Percentiles rank a stretch among this genome's conserved stretches.
Evolutionary conservation across 2,329 filamentous ascomycete genomes (phyloP).

Genomic region (Fusarium sp.): DNA sequence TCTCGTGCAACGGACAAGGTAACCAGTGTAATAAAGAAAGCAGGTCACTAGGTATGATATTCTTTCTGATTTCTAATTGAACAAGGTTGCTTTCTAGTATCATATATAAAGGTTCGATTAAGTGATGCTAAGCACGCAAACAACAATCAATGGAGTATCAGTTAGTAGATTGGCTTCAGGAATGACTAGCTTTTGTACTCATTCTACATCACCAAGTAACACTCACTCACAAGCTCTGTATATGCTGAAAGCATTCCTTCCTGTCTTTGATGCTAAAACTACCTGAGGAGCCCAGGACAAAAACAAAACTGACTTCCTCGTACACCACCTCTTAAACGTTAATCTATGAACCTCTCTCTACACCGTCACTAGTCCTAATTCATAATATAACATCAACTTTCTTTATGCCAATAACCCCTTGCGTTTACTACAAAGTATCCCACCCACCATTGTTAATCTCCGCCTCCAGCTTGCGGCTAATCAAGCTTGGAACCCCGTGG

Average conservation of each 20-base stretch:
- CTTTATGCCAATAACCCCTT: constrained; percentile 7
- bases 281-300: not conserved
- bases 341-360: constrained; percentile 3
- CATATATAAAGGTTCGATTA: no score
- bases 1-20: not conserved
- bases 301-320: constrained; percentile 4
- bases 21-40: not conserved
- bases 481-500: constrained; percentile 88
- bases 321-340: constrained; percentile 14
- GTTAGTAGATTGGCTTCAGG: no score
- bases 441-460: constrained; percentile 98
- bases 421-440: constrained; percentile 73
- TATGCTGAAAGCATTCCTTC: constrained; percentile 5
- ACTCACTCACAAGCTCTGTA: not conserved
- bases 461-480: constrained; percentile 89
- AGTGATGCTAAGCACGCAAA: no score
- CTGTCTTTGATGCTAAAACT: constrained; percentile 23
- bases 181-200: not conserved
- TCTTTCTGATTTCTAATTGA: no score
- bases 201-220: not conserved
- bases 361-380: not conserved
- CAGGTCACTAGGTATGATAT: not conserved
- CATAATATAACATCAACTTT: not conserved
- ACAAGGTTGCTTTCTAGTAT: no score
- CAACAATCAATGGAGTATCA: no score